A percentile compares a stretch with the other conserved stretches of the same genome.
Conservation (phyloP, 1,284 basidiomycete species). For the Schizophyllum commune region DNA sequence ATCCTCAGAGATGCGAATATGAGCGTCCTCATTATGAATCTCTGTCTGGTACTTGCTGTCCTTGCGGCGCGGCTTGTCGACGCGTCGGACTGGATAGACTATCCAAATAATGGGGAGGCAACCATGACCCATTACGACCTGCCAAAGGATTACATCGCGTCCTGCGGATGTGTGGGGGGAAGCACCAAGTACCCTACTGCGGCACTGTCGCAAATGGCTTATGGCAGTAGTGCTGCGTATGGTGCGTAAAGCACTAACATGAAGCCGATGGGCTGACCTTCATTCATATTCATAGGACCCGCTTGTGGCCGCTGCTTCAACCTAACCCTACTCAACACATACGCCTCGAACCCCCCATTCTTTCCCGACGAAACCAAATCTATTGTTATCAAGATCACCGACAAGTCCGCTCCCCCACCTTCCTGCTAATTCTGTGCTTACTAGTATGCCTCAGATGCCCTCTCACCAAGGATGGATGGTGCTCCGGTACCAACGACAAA, state of each 20-base stretch:
- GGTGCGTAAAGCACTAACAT: constrained; percentile 26
- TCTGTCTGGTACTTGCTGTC: constrained; percentile 8
- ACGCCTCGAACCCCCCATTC: constrained; percentile 59
- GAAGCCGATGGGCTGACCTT: neutral
- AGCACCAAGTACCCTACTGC: constrained; percentile 73
- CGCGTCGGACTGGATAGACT: constrained; percentile 47
- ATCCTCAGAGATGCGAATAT: neutral
- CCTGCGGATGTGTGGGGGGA: constrained; percentile 56
- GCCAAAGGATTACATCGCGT: constrained; percentile 45
- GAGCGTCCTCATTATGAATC: constrained; percentile 3
- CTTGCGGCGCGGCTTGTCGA: constrained; percentile 7
- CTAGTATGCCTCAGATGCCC: constrained; percentile 35
- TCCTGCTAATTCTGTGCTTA: neutral
- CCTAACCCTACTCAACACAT: constrained; percentile 62
- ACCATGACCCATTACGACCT: constrained; percentile 59
- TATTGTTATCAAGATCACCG: constrained; percentile 66
- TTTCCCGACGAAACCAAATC: constrained; percentile 53
- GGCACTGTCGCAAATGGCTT: constrained; percentile 70
- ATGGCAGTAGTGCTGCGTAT: constrained; percentile 63
- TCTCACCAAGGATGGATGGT: constrained; percentile 52
- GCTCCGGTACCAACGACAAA: constrained; percentile 49
- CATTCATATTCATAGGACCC: constrained; percentile 27
- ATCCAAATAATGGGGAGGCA: constrained; percentile 43
- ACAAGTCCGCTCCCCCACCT: constrained; percentile 26
- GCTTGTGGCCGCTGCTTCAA: constrained; percentile 73